Base-by-base conservation (phyloP, 2,329 filamentous ascomycete genomes). In the Colletotrichum higginsianum region DNA sequence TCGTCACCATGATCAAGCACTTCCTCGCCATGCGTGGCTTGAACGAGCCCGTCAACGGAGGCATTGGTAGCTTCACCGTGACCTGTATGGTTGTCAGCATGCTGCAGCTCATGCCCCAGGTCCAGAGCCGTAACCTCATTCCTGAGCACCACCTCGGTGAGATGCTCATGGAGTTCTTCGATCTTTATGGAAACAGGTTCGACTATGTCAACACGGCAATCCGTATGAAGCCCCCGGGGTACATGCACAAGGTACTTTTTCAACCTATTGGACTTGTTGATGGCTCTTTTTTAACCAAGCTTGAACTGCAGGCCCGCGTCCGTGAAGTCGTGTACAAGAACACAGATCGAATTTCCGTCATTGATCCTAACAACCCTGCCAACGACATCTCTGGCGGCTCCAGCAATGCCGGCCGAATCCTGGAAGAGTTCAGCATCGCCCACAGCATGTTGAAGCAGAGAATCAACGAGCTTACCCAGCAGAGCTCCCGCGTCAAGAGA, bases 331-430 rank as follows among this genome's bases (percentile, higher is more conserved):
- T 85, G 4, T 90, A 92, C 77, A 89, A 88, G 76, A 91, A 91
- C 77, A 82, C 80, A 16, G 86, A 92, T 61, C 90, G 94, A 1
- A 86, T 99, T 2, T 93, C 92, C 11, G 98, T 99, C 76, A 92
- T 98, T 70, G 96, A 99, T 78, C 96, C 96, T 0, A 98, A 98
- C 80, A 93, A 94, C 70, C 80, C 89, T 0, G 84, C 87, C 35
- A 98, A 98, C 79, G 96, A 99, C 78, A 96, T 99, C 35, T 92
- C 96, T 0, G 95, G 95, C 12, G 95, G 95, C 12, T 96, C 95
- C 0, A 88, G 86, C 56, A 93, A 94, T 75, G 93, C 93, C 9
- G 75, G 81, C 0, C 84, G 88, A 11, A 93, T 98, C 60, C 84
- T 94, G 74, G 79, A 85, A n/a, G 86, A 87, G 15, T 98, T 99